Percentiles rank a stretch among this genome's conserved stretches.
Conservation (phyloP, 2,329 filamentous ascomycete species). For the Paraphaeosphaeria sporulosa region DNA sequence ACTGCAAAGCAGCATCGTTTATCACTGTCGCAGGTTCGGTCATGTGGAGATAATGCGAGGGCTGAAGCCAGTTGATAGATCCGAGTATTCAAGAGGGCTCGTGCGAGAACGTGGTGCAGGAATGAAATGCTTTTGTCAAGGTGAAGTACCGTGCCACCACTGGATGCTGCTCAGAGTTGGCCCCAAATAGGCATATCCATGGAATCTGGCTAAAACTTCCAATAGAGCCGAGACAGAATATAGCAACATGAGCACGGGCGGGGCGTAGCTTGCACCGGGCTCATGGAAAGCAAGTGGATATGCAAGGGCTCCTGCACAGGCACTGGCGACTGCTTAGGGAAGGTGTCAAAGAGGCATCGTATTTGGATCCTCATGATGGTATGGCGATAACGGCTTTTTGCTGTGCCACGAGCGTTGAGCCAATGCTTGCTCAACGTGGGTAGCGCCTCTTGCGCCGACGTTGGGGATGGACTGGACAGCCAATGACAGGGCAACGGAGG, state of each 20-base stretch:
- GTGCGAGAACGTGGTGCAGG: slow-evolving; percentile 14
- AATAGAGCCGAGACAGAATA: not conserved
- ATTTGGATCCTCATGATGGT: not conserved
- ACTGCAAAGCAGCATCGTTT: not conserved
- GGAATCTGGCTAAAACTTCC: not conserved
- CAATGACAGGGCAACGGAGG: not conserved
- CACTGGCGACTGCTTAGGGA: slow-evolving; percentile 13
- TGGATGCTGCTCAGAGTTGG: slow-evolving; percentile 3
- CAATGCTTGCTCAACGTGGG: slow-evolving; percentile 1
- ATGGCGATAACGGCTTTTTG: not conserved
- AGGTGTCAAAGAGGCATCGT: slow-evolving; percentile 15
- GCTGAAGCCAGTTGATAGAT: not conserved
- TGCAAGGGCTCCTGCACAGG: not conserved
- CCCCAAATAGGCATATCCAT: not conserved
- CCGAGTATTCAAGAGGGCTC: slow-evolving; percentile 5
- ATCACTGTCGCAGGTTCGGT: slow-evolving; percentile 6
- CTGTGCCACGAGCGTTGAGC: not conserved
- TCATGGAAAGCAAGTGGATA: too few species aligned
- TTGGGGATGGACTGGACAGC: not conserved
- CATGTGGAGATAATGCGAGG: too few species aligned
- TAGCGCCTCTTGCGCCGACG: not conserved
- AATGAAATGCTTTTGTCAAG: slow-evolving; percentile 9
- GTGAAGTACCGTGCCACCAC: slow-evolving; percentile 10
- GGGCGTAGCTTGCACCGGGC: slow-evolving; percentile 1
- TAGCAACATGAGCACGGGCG: not conserved